Evolutionary conservation across 768 basidiomycete genomes (phyloP).

Genomic region (Lentinula boryana): DNA sequence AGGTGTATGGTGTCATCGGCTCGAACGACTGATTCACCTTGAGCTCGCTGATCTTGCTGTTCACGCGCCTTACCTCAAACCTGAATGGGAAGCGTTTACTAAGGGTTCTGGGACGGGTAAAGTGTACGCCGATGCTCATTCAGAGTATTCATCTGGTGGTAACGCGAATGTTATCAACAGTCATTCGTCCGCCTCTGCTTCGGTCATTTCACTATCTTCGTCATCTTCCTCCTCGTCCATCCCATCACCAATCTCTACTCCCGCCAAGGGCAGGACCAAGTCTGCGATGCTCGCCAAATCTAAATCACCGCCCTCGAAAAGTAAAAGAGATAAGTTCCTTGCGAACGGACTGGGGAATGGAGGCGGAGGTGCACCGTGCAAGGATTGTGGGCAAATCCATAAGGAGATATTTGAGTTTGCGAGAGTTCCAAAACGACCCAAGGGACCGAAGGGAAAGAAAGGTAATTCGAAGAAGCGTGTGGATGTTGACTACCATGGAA

Average conservation of each 20-base stretch:
- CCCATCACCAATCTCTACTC: background rate
- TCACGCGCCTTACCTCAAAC: conserved; percentile 54
- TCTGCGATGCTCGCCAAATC: background rate
- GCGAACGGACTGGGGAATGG: conserved; percentile 15
- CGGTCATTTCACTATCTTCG: background rate
- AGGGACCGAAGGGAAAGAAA: background rate
- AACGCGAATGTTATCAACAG: background rate
- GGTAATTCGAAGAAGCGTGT: background rate
- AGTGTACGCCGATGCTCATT: conserved; percentile 11
- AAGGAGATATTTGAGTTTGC: conserved; percentile 77
- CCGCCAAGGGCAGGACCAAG: background rate
- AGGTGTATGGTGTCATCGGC: conserved; percentile 63
- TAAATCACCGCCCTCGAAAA: background rate
- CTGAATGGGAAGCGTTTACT: conserved; percentile 34
- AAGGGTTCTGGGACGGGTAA: conserved; percentile 12
- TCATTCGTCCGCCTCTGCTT: background rate
- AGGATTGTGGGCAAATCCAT: conserved; percentile 45
- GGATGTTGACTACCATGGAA: conserved; percentile 36
- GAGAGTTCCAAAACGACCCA: conserved; percentile 40
- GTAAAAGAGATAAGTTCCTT: conserved; percentile 2
- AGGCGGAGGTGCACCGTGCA: conserved; percentile 24
- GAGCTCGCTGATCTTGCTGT: conserved; percentile 68
- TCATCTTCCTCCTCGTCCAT: background rate
- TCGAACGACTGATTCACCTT: conserved; percentile 79
- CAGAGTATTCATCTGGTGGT: conserved; percentile 1